Evolutionary conservation across 768 basidiomycete genomes (phyloP).

Genomic region (Ephemerocybe angulata): DNA sequence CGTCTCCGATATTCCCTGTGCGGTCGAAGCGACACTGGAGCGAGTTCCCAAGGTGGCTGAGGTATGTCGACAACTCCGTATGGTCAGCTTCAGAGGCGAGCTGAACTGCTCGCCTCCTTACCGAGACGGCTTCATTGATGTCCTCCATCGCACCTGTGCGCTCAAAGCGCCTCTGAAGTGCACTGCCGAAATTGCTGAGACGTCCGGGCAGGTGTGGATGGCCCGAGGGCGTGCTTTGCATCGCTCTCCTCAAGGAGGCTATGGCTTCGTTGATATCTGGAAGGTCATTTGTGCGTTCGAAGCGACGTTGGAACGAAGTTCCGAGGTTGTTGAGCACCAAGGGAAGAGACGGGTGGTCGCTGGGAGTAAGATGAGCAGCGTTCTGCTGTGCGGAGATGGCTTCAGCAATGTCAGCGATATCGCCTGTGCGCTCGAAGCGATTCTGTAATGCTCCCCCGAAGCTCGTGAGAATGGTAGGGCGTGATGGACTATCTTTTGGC

Average conservation of each 20-base stretch:
- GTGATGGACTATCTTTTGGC: neutral
- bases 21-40: neutral
- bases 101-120: neutral
- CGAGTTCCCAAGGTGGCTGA: neutral
- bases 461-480: neutral
- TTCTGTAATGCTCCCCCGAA: neutral
- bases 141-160: neutral
- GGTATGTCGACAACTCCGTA: neutral
- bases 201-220: neutral
- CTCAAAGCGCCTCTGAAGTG: neutral
- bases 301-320: slow-evolving; percentile 14
- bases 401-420: neutral
- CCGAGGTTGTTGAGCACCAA: slow-evolving; percentile 8
- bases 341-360: slow-evolving; percentile 9
- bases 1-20: neutral
- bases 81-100: neutral
- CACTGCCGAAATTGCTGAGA: slow-evolving; percentile 2
- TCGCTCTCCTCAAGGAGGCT: neutral
- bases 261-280: slow-evolving; percentile 13
- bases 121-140: neutral
- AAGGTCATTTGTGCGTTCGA: slow-evolving; percentile 20
- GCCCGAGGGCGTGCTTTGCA: neutral
- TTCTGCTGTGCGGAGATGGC: slow-evolving; percentile 18
- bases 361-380: slow-evolving; percentile 19
- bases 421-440: neutral